Conservation (phyloP, 106 monocot genomes). For the Platanthera guangdongensis region DNA sequence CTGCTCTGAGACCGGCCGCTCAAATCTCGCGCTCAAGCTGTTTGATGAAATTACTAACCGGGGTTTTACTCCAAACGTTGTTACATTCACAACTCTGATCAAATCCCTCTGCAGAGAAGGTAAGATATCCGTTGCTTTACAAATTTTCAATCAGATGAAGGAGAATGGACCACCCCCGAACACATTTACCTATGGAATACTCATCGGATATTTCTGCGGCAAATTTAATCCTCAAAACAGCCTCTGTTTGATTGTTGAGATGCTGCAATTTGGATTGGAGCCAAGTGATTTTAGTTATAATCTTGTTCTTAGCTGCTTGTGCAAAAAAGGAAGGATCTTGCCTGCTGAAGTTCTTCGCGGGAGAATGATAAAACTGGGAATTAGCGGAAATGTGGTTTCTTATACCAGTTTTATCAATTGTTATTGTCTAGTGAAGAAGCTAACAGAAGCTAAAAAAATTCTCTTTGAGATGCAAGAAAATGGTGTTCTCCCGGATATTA, state of each 20-base stretch:
- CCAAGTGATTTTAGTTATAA: conserved; percentile 15
- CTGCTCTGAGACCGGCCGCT: conserved; percentile 11
- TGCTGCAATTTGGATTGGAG: conserved; percentile 15
- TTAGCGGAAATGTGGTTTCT: conserved; percentile 15
- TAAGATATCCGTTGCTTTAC: conserved; percentile 13
- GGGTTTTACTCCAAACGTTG: conserved; percentile 3
- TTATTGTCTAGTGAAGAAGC: conserved; percentile 11
- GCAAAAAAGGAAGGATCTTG: conserved; percentile 17
- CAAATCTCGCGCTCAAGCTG: conserved; percentile 24
- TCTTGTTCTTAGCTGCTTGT: conserved; percentile 16
- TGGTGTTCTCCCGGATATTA: conserved; percentile 14
- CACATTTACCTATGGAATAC: conserved; percentile 18
- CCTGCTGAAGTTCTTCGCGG: conserved; percentile 10
- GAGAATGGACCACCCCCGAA: conserved; percentile 12
- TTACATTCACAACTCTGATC: conserved; percentile 32
- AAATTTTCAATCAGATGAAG: conserved; percentile 16
- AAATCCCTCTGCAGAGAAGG: conserved; percentile 19
- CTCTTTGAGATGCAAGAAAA: conserved; percentile 27
- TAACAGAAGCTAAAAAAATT: conserved; percentile 12
- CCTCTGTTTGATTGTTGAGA: conserved; percentile 19
- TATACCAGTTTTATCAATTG: conserved; percentile 17
- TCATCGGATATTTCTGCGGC: conserved; percentile 12
- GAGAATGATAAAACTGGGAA: conserved; percentile 18
- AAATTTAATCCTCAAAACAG: conserved; percentile 6
- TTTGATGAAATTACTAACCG: conserved; percentile 27